Conservation (phyloP, 2,329 filamentous ascomycete genomes). For the Fusarium buharicum region DNA sequence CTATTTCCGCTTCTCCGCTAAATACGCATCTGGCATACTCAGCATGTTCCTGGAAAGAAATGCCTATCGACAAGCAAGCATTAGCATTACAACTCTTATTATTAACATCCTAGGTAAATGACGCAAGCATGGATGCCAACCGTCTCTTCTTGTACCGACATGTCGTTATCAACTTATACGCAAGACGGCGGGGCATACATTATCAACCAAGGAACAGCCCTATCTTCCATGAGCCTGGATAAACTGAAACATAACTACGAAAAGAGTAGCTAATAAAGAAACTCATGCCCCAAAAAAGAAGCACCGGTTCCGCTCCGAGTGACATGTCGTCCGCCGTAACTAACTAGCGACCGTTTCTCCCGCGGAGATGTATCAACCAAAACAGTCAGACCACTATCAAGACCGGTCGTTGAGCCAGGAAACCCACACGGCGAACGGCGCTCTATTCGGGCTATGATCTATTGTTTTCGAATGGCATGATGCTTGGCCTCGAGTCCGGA, state of each 20-base stretch:
- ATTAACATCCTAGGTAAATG: background rate
- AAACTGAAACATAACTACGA: constrained; percentile 16
- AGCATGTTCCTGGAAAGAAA: background rate
- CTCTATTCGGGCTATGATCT: constrained; percentile 9
- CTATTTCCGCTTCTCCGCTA: constrained; percentile 45
- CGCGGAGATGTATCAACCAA: constrained; percentile 43
- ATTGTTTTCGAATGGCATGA: constrained; percentile 30
- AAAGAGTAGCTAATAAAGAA: constrained; percentile 8
- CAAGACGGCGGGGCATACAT: constrained; percentile 10
- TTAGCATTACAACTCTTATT: background rate
- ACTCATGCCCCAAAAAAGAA: constrained; percentile 19
- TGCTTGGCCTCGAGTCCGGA: background rate
- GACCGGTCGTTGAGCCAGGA: constrained; percentile 35
- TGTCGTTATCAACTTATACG: constrained; percentile 8
- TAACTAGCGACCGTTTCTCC: constrained; percentile 5
- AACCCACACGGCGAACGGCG: constrained; percentile 23
- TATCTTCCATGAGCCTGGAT: constrained; percentile 15
- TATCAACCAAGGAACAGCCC: constrained; percentile 3
- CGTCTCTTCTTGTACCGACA: background rate
- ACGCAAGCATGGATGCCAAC: constrained; percentile 6
- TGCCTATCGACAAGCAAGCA: constrained; percentile 5
- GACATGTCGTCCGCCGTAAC: background rate
- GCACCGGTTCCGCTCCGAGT: background rate
- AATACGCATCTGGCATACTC: background rate
- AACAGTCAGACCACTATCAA: constrained; percentile 39